Evolutionary conservation across 805 yeast genomes (phyloP).

Genomic region (Kurtzmaniella fragi): DNA sequence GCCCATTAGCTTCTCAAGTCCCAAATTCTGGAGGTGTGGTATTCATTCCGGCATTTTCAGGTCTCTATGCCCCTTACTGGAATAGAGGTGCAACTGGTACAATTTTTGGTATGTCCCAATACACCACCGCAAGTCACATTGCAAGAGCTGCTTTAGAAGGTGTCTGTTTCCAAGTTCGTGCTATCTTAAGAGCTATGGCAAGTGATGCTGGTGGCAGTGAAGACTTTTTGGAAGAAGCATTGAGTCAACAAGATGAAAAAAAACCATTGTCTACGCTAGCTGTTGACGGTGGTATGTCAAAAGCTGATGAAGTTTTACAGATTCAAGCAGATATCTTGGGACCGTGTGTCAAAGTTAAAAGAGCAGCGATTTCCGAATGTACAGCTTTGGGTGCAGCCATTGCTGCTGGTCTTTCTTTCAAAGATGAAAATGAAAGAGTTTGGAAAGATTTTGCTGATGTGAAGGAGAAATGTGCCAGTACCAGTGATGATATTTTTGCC

Average conservation of each 20-base stretch:
- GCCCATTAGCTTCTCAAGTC: conserved; percentile 83
- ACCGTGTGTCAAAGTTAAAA: conserved; percentile 72
- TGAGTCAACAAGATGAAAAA: conserved; percentile 38
- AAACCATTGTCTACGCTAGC: conserved; percentile 52
- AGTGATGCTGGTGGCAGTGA: conserved; percentile 67
- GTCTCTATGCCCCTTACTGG: conserved; percentile 96
- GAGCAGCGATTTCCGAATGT: conserved; percentile 83
- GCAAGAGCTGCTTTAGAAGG: conserved; percentile 95
- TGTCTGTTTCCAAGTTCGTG: conserved; percentile 89
- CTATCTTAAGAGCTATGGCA: conserved; percentile 86
- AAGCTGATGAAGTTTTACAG: conserved; percentile 87
- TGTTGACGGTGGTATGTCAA: conserved; percentile 95
- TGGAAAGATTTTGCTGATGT: conserved; percentile 79
- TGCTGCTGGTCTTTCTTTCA: conserved; percentile 76
- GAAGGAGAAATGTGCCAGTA: conserved; percentile 32
- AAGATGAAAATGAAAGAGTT: conserved; percentile 46
- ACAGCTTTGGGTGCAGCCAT: conserved; percentile 96
- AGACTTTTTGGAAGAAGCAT: conserved; percentile 53
- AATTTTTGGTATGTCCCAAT: conserved; percentile 88
- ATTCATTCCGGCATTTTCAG: conserved; percentile 92
- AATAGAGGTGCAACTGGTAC: conserved; percentile 89
- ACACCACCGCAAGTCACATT: conserved; percentile 85
- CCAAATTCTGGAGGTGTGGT: conserved; percentile 85
- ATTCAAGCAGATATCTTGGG: conserved; percentile 91
- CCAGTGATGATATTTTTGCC: conserved; percentile 20